Evolutionary conservation across 129 eudicot genomes (phyloP).

Genomic region (Pulicaria dysenterica): DNA sequence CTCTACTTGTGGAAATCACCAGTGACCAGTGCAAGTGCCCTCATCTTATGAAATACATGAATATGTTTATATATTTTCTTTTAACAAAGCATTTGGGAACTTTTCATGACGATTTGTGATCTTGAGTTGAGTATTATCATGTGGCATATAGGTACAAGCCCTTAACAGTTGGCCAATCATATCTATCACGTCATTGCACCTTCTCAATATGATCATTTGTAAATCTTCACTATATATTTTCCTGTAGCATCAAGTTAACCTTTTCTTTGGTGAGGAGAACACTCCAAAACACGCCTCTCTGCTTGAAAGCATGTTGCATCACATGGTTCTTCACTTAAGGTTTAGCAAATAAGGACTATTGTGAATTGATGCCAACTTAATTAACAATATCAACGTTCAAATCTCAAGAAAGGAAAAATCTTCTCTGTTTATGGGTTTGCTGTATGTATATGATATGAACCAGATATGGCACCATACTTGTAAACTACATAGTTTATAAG

Average conservation of each 20-base stretch:
- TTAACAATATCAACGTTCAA: neutral
- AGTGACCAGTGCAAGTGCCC: too few relatives aligned
- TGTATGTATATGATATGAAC: too few relatives aligned
- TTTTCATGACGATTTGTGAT: too few relatives aligned
- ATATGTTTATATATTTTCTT: neutral
- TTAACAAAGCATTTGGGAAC: neutral
- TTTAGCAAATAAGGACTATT: neutral
- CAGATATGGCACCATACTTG: too few relatives aligned
- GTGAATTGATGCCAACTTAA: neutral
- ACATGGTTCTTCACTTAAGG: too few relatives aligned
- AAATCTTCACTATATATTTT: neutral
- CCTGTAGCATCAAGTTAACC: neutral
- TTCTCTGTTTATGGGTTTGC: too few relatives aligned
- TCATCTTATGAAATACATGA: too few relatives aligned
- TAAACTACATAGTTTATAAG: too few relatives aligned
- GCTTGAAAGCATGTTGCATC: too few relatives aligned
- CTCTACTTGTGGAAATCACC: too few relatives aligned
- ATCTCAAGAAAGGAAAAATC: neutral
- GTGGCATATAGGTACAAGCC: neutral
- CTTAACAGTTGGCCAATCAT: neutral
- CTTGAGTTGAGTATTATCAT: neutral
- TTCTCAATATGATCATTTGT: constrained; percentile 7
- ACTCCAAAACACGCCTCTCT: too few relatives aligned
- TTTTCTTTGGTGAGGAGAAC: too few relatives aligned
- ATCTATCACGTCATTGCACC: neutral